phyloP scores from a whole-genome alignment of 2,329 filamentous ascomycete genomes.

The Colletotrichum sojae region DNA sequence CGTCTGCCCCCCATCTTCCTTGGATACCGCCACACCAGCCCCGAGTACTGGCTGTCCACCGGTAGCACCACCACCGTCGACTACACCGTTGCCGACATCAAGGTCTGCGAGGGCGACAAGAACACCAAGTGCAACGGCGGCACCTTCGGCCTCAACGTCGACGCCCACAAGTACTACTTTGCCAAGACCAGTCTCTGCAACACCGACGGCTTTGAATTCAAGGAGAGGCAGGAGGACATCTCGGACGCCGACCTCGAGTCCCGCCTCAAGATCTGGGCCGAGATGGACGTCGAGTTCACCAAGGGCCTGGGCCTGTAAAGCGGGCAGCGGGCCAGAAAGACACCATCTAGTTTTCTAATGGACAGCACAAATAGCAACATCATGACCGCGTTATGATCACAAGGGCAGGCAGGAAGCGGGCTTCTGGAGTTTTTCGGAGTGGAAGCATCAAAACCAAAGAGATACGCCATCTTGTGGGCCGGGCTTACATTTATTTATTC shows the following conservation, averaged over 20 bases:
- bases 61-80: conserved; percentile 50
- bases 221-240: conserved; percentile 37
- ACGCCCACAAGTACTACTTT: conserved; percentile 66
- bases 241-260: conserved; percentile 56
- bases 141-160: conserved; percentile 58
- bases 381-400: conserved; percentile 22
- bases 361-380: background rate
- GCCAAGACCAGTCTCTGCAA: conserved; percentile 58
- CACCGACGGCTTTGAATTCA: conserved; percentile 41
- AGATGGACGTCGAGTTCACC: conserved; percentile 51
- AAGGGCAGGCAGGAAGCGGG: conserved; percentile 23
- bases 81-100: conserved; percentile 58
- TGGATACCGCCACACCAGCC: conserved; percentile 76
- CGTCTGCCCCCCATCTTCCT: conserved; percentile 73
- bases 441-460: conserved; percentile 4
- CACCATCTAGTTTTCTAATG: background rate
- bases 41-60: conserved; percentile 75
- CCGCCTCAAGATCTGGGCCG: conserved; percentile 53
- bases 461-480: conserved; percentile 1
- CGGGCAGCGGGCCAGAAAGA: background rate
- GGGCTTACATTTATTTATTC: conserved; percentile 1
- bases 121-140: conserved; percentile 67
- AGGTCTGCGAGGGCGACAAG: conserved; percentile 63
- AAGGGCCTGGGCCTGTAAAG: conserved; percentile 5
- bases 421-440: conserved; percentile 27